Evolutionary conservation across 352 stramenopile species (phyloP).

Genomic region (Phytopythium ostracodes): DNA sequence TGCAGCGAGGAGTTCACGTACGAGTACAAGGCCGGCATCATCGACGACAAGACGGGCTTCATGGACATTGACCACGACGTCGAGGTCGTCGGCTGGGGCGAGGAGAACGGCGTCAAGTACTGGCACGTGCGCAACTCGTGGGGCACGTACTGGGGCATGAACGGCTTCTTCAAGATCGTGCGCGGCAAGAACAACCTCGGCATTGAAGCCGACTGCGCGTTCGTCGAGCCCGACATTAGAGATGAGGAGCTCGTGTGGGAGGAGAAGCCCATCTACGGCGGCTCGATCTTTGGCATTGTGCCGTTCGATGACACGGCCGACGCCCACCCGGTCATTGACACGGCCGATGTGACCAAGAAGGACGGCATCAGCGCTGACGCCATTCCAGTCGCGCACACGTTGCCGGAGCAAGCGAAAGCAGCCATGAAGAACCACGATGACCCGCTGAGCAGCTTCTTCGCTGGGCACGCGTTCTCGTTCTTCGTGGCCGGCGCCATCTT

Average conservation of each 20-base stretch:
- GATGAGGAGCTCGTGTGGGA: conserved; percentile 83
- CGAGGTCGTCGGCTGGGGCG: conserved; percentile 91
- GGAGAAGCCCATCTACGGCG: conserved; percentile 66
- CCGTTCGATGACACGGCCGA: conserved; percentile 71
- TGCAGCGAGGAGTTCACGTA: conserved; percentile 83
- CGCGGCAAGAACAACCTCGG: conserved; percentile 90
- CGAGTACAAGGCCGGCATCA: conserved; percentile 92
- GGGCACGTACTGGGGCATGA: conserved; percentile 94
- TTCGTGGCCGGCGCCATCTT: conserved; percentile 63
- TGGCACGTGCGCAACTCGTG: conserved; percentile 97
- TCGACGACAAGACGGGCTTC: conserved; percentile 86
- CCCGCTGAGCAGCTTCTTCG: conserved; percentile 14
- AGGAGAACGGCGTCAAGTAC: conserved; percentile 90
- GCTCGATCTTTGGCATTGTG: conserved; percentile 75
- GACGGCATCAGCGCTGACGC: conserved; percentile 19
- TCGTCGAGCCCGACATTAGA: conserved; percentile 79
- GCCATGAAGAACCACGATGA: conserved; percentile 9
- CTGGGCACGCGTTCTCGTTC: conserved; percentile 36
- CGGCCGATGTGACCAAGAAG: conserved; percentile 65
- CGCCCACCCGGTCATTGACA: conserved; percentile 87
- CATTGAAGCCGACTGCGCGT: conserved; percentile 90
- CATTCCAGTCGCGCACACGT: conserved; percentile 10
- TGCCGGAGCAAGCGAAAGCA: conserved; percentile 9
- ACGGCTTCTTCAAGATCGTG: conserved; percentile 95
- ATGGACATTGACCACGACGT: conserved; percentile 86